Conservation (phyloP, 495 filamentous ascomycete species). For the Pseudevernia furfuracea region DNA sequence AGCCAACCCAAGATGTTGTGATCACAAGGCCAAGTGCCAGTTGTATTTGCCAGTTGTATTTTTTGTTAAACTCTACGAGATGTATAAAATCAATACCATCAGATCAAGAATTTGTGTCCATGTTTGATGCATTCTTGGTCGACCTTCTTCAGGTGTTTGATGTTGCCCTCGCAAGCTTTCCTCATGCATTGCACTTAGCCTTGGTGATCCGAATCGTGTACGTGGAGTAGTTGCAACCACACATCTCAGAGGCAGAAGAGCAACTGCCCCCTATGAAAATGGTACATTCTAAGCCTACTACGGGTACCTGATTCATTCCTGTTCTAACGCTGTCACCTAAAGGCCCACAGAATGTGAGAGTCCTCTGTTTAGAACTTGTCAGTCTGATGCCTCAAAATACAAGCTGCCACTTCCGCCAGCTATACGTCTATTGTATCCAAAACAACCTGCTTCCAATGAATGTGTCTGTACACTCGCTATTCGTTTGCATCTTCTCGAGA, state of each 20-base stretch:
- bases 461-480: no score
- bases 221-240: background rate
- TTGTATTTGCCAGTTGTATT: no score
- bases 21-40: background rate
- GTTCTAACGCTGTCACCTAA: no score
- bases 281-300: no score
- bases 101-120: background rate
- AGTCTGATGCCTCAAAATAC: no score
- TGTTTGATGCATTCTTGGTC: background rate
- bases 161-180: background rate
- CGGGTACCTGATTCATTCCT: no score
- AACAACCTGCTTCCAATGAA: no score
- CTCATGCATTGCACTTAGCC: background rate
- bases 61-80: background rate
- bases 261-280: background rate
- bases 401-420: no score
- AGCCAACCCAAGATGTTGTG: background rate
- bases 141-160: background rate
- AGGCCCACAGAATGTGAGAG: no score
- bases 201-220: background rate
- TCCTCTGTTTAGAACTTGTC: no score
- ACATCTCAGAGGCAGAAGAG: background rate
- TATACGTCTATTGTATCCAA: no score
- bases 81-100: background rate
- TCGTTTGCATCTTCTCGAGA: no score